These are phyloP conservation scores for Dothidotthia symphoricarpi DNA, from an alignment of 2,329 filamentous ascomycete species.

Conservation along the genomic window DNA sequence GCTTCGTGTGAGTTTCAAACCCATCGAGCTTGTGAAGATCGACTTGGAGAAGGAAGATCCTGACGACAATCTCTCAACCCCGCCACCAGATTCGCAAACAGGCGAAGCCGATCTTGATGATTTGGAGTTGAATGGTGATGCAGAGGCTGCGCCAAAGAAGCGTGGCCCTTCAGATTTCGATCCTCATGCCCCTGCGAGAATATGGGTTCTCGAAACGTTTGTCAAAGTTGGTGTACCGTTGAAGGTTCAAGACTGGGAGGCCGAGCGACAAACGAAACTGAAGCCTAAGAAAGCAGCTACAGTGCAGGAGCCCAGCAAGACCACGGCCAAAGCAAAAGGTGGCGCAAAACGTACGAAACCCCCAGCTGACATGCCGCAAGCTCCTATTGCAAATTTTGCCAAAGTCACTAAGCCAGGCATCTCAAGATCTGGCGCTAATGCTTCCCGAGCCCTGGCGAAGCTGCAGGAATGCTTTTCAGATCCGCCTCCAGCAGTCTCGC, in stretches of 20 bases:
- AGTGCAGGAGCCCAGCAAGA: slow-evolving; percentile 19
- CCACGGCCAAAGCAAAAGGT: slow-evolving; percentile 20
- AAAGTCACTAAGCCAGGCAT: slow-evolving; percentile 37
- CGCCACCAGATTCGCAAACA: slow-evolving; percentile 16
- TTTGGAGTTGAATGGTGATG: slow-evolving; percentile 33
- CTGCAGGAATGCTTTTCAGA: slow-evolving; percentile 9
- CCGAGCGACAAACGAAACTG: slow-evolving; percentile 19
- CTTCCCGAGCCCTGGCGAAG: slow-evolving; percentile 21
- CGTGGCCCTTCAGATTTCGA: slow-evolving; percentile 57
- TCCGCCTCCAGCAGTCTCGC: background rate
- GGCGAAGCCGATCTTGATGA: slow-evolving; percentile 37
- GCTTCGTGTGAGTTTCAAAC: slow-evolving; percentile 74
- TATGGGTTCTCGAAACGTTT: slow-evolving; percentile 67
- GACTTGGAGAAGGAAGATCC: slow-evolving; percentile 72
- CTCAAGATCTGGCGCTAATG: slow-evolving; percentile 12
- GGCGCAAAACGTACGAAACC: slow-evolving; percentile 25
- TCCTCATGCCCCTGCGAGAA: slow-evolving; percentile 62
- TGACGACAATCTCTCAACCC: slow-evolving; percentile 59
- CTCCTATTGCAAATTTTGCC: slow-evolving; percentile 30
- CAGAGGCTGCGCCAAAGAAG: slow-evolving; percentile 43
- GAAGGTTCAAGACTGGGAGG: slow-evolving; percentile 65
- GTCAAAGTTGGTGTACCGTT: slow-evolving; percentile 64
- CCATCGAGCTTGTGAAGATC: slow-evolving; percentile 72
- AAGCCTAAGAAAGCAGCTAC: slow-evolving; percentile 25
- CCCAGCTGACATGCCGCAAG: slow-evolving; percentile 17